A percentile compares a stretch with the other conserved stretches of the same genome.
These are phyloP conservation scores for Myxozyma lipomycoides DNA, from an alignment of 805 yeast species.

Conservation along the genomic window DNA sequence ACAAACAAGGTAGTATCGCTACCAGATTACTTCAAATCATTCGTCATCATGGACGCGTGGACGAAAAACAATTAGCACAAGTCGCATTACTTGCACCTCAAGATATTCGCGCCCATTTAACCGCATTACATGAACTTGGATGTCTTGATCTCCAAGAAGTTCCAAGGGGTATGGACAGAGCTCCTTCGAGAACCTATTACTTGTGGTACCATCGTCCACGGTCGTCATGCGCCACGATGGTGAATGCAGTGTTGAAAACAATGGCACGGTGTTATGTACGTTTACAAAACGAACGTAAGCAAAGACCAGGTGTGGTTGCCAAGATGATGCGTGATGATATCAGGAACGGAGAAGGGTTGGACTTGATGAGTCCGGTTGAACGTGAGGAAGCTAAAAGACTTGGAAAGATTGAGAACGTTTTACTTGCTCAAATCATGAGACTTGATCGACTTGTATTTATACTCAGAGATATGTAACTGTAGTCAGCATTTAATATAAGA, in stretches of 20 bases:
- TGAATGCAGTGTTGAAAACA: constrained; percentile 47
- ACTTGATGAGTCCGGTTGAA: constrained; percentile 69
- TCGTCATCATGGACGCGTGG: constrained; percentile 63
- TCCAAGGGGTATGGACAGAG: constrained; percentile 86
- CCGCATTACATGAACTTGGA: constrained; percentile 62
- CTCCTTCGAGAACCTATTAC: constrained; percentile 82
- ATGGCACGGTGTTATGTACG: constrained; percentile 45
- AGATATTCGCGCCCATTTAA: constrained; percentile 67
- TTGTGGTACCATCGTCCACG: constrained; percentile 67
- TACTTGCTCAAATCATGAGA: constrained; percentile 35
- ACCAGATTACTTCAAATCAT: constrained; percentile 75
- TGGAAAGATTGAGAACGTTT: constrained; percentile 34
- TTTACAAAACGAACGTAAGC: constrained; percentile 44
- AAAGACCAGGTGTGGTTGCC: constrained; percentile 62
- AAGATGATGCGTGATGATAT: constrained; percentile 90
- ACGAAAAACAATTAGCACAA: constrained; percentile 72
- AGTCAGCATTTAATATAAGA: background rate
- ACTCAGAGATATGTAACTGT: constrained; percentile 41
- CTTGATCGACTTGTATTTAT: constrained; percentile 40
- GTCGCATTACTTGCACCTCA: constrained; percentile 72
- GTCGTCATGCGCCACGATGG: constrained; percentile 47
- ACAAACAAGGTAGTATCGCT: constrained; percentile 47
- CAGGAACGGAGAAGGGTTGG: constrained; percentile 65
- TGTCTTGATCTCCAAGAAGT: constrained; percentile 87
- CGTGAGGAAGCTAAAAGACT: constrained; percentile 62